phyloP scores from a whole-genome alignment of 495 filamentous ascomycete species.

The Cairneyella variabilis region DNA sequence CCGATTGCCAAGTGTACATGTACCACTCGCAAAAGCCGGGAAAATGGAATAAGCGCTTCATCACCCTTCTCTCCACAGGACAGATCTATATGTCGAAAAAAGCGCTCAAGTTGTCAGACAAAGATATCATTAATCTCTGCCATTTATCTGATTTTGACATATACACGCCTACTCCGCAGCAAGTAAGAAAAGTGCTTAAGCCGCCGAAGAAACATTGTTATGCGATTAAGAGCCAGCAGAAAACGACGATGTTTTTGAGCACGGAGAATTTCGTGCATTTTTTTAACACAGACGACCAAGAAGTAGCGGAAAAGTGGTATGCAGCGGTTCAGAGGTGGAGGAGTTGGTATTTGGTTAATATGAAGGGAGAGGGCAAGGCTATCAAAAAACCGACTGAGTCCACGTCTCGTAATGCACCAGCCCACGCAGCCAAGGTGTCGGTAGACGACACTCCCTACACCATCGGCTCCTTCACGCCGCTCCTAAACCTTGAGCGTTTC shows the following conservation, averaged over 20 bases:
- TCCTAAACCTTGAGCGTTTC: constrained; percentile 48
- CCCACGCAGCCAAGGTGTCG: constrained; percentile 19
- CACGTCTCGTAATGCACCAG: background rate
- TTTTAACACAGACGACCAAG: constrained; percentile 73
- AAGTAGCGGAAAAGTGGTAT: constrained; percentile 64
- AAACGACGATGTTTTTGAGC: constrained; percentile 76
- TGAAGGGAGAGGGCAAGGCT: constrained; percentile 48
- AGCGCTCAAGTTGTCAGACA: constrained; percentile 45
- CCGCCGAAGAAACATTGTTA: constrained; percentile 79
- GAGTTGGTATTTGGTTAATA: constrained; percentile 80
- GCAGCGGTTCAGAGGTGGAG: constrained; percentile 72
- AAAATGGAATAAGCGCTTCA: constrained; percentile 81
- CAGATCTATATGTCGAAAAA: constrained; percentile 77
- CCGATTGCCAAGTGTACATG: constrained; percentile 61
- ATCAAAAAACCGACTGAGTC: constrained; percentile 26
- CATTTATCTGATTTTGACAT: constrained; percentile 94
- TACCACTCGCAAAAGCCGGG: constrained; percentile 77
- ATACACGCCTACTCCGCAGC: constrained; percentile 66
- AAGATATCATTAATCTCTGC: constrained; percentile 67
- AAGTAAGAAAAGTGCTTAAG: constrained; percentile 58
- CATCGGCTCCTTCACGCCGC: constrained; percentile 53
- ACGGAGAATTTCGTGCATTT: constrained; percentile 88
- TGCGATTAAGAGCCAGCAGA: constrained; percentile 91
- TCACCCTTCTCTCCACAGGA: constrained; percentile 70
- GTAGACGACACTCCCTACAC: constrained; percentile 41